Base-by-base conservation (phyloP, 108 stramenopile genomes). In the Conticribra weissflogii region DNA sequence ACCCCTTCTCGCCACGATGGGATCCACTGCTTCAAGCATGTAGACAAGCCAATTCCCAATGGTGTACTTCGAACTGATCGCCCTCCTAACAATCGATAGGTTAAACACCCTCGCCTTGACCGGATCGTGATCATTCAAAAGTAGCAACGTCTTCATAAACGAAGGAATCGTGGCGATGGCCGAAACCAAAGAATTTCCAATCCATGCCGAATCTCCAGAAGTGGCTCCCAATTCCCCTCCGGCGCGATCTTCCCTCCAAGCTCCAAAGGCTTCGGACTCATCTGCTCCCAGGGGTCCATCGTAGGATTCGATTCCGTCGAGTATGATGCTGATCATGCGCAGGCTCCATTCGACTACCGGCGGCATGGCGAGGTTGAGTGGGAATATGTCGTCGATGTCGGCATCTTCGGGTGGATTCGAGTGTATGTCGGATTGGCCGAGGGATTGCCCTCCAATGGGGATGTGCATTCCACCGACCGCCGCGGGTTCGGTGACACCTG, bases 1-100 rank as follows among this genome's bases (percentile, higher is more conserved):
- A 16, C 79, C 79, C 23, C 79, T 68, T 19, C 75, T 31, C 16
- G 75, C 68, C 22, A 80, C 79, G 30, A 72, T 45, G 0, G 79
- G 75, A 59, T 80, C 79, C 19, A 80, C 79, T 7, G 75, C 74
- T 44, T 80, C 79, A 34, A 80, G 79, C 79, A 80, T 76, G 68
- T 71, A 80, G n/a, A 80, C 79, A n/a, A 80, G 62, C 79, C 79
- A 80, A 22, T 80, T 76, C 16, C 79, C 79, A 46, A 80, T 64
- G 15, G 79, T 72, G n/a, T 76, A 64, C 18, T 64, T 63, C 16
- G 74, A 76, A 8, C 68, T 71, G 18, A 80, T 76, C 15, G 71
- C 75, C n/a, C 79, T 53, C 34, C 79, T 46, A 14, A 80, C 62
- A 16, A 76, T 59, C 24, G 70, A 63, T 30, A 76, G 50, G 45